These are phyloP conservation scores for Fusarium marasasianum DNA, from an alignment of 2,329 filamentous ascomycete species.

Conservation along the genomic window DNA sequence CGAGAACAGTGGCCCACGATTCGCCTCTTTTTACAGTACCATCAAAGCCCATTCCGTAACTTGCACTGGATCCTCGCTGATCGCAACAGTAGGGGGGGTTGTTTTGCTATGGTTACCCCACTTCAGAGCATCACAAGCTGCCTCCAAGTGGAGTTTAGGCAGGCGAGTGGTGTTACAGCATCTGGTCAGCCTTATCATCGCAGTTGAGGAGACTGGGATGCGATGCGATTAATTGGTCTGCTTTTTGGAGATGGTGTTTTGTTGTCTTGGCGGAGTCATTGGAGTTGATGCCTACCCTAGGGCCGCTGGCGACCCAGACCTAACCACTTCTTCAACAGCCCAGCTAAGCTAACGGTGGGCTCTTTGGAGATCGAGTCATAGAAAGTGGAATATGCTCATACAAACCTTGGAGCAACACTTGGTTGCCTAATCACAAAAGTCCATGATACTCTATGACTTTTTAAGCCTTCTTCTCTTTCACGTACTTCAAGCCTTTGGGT, in stretches of 20 bases:
- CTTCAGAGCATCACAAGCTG: neutral
- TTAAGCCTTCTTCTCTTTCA: no score
- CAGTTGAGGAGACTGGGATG: neutral
- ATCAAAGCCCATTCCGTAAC: neutral
- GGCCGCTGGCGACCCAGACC: neutral
- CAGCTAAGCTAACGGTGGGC: neutral
- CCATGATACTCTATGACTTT: no score
- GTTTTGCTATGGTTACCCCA: neutral
- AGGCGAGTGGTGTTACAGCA: no score
- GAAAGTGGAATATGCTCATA: neutral
- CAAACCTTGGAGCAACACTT: fast-evolving
- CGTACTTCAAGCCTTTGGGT: no score
- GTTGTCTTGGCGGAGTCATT: neutral
- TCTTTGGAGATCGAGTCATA: neutral
- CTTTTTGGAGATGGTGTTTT: neutral
- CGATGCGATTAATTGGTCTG: neutral
- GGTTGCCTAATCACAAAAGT: neutral
- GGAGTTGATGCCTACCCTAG: neutral
- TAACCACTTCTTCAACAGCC: no score
- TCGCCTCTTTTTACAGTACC: neutral
- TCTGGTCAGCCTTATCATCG: neutral
- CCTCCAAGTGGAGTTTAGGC: neutral
- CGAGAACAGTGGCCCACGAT: neutral
- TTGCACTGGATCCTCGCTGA: neutral
- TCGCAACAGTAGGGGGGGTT: neutral